Evolutionary conservation across 2,329 filamentous ascomycete species (phyloP), one percentile per base, ranked within the genome.

Genomic region (Fusarium torulosum): DNA sequence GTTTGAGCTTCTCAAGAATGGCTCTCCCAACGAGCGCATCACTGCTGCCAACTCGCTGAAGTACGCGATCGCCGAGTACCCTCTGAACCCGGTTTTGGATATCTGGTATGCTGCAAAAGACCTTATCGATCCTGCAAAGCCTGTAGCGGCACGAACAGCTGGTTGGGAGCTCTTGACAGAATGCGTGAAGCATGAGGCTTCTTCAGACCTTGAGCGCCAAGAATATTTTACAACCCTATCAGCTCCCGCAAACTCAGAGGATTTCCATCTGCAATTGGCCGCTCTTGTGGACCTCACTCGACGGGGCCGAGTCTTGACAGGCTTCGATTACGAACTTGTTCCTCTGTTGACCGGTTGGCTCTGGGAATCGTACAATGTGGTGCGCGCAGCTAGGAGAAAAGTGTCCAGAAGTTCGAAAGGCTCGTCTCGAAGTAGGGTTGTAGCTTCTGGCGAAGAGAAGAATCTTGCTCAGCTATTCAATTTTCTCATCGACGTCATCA

Each of bases 101-200:
- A 88, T 91, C 57, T 91, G 89, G 87, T 85, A 88, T 66, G 86
- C 87, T 15, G 88, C 84, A 44, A 89, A 88, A 74, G 88, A 91
- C 70, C 79, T 91, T 59, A 87, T 91, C 59, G 83, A 89, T 27
- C 78, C 84, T 8, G 76, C 79, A 21, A 89, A 90, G 54, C 77
- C 86, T n/a, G 75, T 75, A 6, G 76, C 82, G 27, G 83, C 84
- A 66, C 84, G 90, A 25, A 78, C 79, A 47, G 85, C 86, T n/a
- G 90, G 88, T 19, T 91, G 89, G 84, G 86, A 87, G 67, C 83
- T 92, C 13, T 78, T 92, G 42, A 86, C 84, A 25, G 88, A 89
- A 72, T 91, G 89, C 71, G 88, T 87, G 57, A 87, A 88, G 71
- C 86, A 90, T 73, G 77, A 82, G 7, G 83, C 85, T 7, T 86